Evolutionary conservation across 805 yeast species (phyloP), one percentile per base, ranked within the genome.

Genomic region (Hemisphaericaspora nanyangensis): DNA sequence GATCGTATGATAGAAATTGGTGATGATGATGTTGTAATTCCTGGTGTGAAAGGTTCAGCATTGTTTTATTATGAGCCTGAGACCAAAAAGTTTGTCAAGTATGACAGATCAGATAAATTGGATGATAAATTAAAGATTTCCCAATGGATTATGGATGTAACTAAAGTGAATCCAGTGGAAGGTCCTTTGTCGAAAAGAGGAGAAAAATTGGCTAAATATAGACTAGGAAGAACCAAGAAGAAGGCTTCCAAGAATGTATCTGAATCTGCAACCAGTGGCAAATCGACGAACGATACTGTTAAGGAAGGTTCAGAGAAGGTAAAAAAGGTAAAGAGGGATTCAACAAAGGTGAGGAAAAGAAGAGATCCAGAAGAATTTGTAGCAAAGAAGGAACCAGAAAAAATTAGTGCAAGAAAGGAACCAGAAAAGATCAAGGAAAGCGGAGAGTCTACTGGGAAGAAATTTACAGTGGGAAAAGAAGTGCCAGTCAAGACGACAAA

Each of bases 161-260:
- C 59, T 8, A 61, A 58, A 5, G 31, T 40, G 4, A 24, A 35
- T 7, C 70, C 74, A 15, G 37, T 45, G 1, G 74, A 68, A 45
- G 74, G 74, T 3, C 55, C 52, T 5, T 54, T 62, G 27, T 64
- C 70, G 10, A 58, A 61, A 36, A 61, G 55, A 42, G 70, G 60
- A 30, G 47, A 45, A 34, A 55, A 57, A 46, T 51, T 53, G 34
- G 42, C 56, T 11, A 57, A 60, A 35, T 60, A 57, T 42, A 58
- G 73, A 43, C 51, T 49, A 3, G 63, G 59, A 6, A 26, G 28
- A 20, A 17, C 18, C 7, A 13, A 29, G 22, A 28, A 40, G 13
- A 58, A 60, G 40, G 65, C 34, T 17, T 17, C 26, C n/a, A 27
- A 27, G 17, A 33, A 19, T 15, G 18, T 6, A 13, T 30, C 33